These are phyloP conservation scores for Magnolia sinica DNA, from an alignment of 164 flowering plant species.

Conservation along the genomic window DNA sequence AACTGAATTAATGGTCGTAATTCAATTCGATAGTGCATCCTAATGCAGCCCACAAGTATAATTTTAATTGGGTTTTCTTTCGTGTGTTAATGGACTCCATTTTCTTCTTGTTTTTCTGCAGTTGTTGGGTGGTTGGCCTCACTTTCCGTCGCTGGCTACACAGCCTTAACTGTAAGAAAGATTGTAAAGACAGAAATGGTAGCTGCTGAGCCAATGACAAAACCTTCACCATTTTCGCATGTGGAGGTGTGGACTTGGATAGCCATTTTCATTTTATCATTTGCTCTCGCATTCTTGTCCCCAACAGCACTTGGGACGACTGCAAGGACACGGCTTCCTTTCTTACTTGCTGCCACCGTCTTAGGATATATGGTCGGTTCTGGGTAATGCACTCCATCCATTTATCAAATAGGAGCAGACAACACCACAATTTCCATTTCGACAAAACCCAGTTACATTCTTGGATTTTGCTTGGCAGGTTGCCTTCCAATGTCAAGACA, in stretches of 20 bases:
- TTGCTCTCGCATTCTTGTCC: slow-evolving; percentile 47
- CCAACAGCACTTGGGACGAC: slow-evolving; percentile 73
- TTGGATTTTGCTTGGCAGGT: slow-evolving; percentile 39
- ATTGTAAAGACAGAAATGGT: slow-evolving; percentile 81
- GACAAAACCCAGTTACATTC: not conserved
- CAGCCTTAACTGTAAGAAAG: slow-evolving; percentile 89
- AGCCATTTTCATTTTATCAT: slow-evolving; percentile 58
- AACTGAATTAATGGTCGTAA: too few species aligned
- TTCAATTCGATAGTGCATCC: too few species aligned
- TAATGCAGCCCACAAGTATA: too few species aligned
- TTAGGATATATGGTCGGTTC: slow-evolving; percentile 89
- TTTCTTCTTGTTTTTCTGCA: slow-evolving; percentile 28
- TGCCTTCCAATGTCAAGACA: slow-evolving; percentile 68
- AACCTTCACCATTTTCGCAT: slow-evolving; percentile 75
- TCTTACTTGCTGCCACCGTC: slow-evolving; percentile 85
- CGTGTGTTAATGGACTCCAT: not conserved
- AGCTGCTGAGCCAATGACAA: slow-evolving; percentile 86
- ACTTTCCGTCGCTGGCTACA: slow-evolving; percentile 81
- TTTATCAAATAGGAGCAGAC: not conserved
- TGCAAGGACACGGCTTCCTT: slow-evolving; percentile 89
- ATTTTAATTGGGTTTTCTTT: not conserved
- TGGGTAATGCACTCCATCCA: slow-evolving; percentile 42
- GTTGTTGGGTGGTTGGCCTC: slow-evolving; percentile 96
- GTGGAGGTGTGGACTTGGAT: slow-evolving; percentile 68
- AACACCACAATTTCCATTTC: not conserved